These are phyloP conservation scores for Babesia ovata DNA, from an alignment of 169 alveolate genomes.

Conservation along the genomic window DNA sequence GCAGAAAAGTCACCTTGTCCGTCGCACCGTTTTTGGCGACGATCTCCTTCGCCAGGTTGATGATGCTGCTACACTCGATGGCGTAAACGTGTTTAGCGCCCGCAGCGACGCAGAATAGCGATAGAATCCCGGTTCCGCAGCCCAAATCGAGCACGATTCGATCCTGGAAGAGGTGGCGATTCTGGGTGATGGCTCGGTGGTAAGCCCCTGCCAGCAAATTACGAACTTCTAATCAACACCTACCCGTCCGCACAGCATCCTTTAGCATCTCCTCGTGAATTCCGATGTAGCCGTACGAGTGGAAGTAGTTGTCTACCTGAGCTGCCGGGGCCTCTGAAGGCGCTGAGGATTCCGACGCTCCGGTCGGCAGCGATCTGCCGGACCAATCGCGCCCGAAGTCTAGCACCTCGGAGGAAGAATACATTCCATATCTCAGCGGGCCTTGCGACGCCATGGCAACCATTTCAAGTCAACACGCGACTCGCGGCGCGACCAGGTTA, in stretches of 20 bases:
- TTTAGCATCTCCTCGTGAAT: constrained; percentile 98
- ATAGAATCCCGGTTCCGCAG: constrained; percentile 97
- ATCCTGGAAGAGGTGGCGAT: constrained; percentile 90
- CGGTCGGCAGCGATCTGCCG: constrained; percentile 8
- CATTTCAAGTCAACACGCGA: background rate
- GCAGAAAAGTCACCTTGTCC: constrained; percentile 90
- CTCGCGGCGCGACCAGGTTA: background rate
- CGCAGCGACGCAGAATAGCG: constrained; percentile 95
- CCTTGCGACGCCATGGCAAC: background rate
- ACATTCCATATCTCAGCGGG: constrained; percentile 6
- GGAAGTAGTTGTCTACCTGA: constrained; percentile 91
- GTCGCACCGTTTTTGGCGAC: constrained; percentile 87
- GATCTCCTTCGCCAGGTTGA: constrained; percentile 89
- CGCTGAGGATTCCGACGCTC: constrained; percentile 7
- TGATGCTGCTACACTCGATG: constrained; percentile 95
- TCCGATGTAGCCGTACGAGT: constrained; percentile 94
- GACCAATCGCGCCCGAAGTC: constrained; percentile 38
- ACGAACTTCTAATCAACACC: background rate
- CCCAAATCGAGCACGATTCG: constrained; percentile 98
- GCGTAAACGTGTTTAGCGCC: constrained; percentile 98
- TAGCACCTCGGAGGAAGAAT: constrained; percentile 13
- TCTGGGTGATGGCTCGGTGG: constrained; percentile 90
- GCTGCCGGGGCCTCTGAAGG: constrained; percentile 4
- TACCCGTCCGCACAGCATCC: constrained; percentile 93
- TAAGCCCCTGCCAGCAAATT: constrained; percentile 37